These are phyloP conservation scores for Xylaria sp. DNA, from an alignment of 2,329 filamentous ascomycete species.

Conservation along the genomic window DNA sequence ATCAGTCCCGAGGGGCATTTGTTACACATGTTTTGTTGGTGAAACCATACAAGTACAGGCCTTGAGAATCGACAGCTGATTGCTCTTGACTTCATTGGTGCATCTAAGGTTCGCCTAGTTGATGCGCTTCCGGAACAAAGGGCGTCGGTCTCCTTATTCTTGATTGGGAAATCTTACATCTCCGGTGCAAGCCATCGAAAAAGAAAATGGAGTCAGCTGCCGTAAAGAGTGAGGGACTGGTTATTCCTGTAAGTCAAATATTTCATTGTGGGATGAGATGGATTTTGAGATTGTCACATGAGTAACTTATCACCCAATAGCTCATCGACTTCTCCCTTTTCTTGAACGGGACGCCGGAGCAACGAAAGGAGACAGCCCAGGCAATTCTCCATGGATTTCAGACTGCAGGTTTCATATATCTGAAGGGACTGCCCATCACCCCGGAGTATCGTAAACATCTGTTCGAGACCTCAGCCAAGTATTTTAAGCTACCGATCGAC, in stretches of 20 bases:
- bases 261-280: neutral
- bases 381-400: conserved; percentile 84
- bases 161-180: neutral
- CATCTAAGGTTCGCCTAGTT: neutral
- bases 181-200: neutral
- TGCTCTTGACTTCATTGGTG: neutral
- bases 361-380: conserved; percentile 73
- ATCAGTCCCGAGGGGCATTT: neutral
- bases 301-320: conserved; percentile 54
- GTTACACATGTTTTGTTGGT: neutral
- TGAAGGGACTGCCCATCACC: conserved; percentile 80
- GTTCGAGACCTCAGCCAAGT: conserved; percentile 74
- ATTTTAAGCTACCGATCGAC: conserved; percentile 72
- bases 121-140: neutral
- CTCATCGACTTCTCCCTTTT: conserved; percentile 83
- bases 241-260: conserved; percentile 61
- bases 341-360: conserved; percentile 67
- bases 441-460: conserved; percentile 66
- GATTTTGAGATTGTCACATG: neutral
- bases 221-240: conserved; percentile 62
- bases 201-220: conserved; percentile 54
- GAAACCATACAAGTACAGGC: neutral
- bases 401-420: conserved; percentile 87
- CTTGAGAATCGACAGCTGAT: neutral
- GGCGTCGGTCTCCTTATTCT: neutral